These are phyloP conservation scores for Marasmius oreades DNA, from an alignment of 1,284 basidiomycete genomes.

Conservation along the genomic window DNA sequence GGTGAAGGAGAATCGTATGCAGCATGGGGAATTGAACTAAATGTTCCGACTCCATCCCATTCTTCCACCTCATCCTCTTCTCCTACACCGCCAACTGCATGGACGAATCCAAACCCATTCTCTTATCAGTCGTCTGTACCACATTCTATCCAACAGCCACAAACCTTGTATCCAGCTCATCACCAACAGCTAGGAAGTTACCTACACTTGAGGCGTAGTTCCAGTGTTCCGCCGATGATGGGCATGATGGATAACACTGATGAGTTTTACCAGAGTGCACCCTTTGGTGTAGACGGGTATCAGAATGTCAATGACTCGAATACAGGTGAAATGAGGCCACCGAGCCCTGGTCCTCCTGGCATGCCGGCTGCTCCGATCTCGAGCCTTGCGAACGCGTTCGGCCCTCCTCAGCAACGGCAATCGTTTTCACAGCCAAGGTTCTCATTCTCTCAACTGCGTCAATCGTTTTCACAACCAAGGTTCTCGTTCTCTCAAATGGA, in stretches of 20 bases:
- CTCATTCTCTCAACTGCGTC: background rate
- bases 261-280: background rate
- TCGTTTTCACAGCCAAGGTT: background rate
- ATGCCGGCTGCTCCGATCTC: background rate
- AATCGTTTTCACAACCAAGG: background rate
- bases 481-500: background rate
- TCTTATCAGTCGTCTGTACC: slow-evolving; percentile 35
- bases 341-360: background rate
- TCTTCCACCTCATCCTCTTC: slow-evolving; percentile 13
- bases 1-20: background rate
- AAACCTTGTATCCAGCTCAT: slow-evolving; percentile 26
- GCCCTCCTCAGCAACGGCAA: too few relatives aligned
- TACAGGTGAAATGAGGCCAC: background rate
- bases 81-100: slow-evolving; percentile 15
- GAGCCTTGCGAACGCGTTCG: too few relatives aligned
- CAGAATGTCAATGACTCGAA: background rate
- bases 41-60: background rate
- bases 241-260: background rate
- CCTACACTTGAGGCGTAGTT: background rate
- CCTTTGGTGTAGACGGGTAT: background rate
- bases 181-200: background rate
- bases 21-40: background rate
- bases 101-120: slow-evolving; percentile 7
- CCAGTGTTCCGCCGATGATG: slow-evolving; percentile 1
- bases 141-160: slow-evolving; percentile 27